Conservation (phyloP, 306 rosid species). For the Cucurbita pepo region DNA sequence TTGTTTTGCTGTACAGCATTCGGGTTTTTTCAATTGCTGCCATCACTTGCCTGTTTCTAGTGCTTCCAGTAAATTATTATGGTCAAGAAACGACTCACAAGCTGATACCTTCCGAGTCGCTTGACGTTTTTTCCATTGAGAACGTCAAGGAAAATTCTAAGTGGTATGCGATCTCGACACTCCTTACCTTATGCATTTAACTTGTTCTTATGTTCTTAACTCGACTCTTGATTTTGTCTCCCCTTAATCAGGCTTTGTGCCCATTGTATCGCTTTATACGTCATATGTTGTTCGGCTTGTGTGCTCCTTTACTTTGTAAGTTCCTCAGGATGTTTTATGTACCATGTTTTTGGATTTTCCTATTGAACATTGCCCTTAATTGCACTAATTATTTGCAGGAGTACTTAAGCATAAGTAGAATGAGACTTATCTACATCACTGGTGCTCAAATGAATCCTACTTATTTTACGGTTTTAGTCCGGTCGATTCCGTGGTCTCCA, state of each 20-base stretch:
- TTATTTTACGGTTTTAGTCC: constrained; percentile 67
- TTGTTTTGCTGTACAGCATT: constrained; percentile 39
- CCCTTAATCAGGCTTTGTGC: constrained; percentile 72
- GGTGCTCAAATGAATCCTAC: constrained; percentile 56
- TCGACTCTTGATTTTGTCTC: constrained; percentile 6
- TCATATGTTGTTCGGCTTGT: constrained; percentile 63
- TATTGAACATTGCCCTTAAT: background rate
- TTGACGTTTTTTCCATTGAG: constrained; percentile 66
- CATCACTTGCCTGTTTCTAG: constrained; percentile 40
- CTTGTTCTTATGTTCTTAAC: background rate
- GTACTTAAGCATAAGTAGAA: constrained; percentile 35
- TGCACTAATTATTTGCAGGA: constrained; percentile 33
- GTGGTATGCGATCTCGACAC: constrained; percentile 37
- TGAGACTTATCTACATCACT: constrained; percentile 46
- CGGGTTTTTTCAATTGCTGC: constrained; percentile 64
- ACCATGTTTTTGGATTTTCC: background rate
- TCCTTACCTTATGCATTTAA: background rate
- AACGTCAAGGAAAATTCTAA: constrained; percentile 60
- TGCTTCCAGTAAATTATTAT: constrained; percentile 85
- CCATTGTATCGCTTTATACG: constrained; percentile 74
- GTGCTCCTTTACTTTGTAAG: constrained; percentile 84
- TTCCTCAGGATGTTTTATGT: background rate
- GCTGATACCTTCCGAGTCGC: constrained; percentile 44
- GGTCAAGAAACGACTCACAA: constrained; percentile 33
- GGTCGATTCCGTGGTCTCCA: constrained; percentile 63